phyloP scores from a whole-genome alignment of 2,329 filamentous ascomycete genomes.

The Fusarium abutilonis region DNA sequence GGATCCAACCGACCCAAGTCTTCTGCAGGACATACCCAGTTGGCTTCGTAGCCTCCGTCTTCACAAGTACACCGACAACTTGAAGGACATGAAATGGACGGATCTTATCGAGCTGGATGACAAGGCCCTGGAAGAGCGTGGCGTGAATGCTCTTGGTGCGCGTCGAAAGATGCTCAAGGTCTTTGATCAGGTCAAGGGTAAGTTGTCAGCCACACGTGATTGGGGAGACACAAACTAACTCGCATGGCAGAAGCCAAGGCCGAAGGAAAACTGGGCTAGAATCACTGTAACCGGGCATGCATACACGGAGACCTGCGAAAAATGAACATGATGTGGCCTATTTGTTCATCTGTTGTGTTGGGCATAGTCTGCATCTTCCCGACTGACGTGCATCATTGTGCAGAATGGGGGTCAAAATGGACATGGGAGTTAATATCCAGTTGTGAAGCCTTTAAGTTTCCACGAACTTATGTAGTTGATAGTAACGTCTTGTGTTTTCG shows the following conservation, averaged over 20 bases:
- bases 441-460: slow-evolving; percentile 17
- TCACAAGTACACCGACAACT: slow-evolving; percentile 98
- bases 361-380: slow-evolving; percentile 12
- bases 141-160: slow-evolving; percentile 93
- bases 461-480: slow-evolving; percentile 26
- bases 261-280: slow-evolving; percentile 72
- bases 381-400: slow-evolving; percentile 6
- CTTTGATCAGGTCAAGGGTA: slow-evolving; percentile 92
- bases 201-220: slow-evolving; percentile 28
- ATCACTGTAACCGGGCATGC: slow-evolving; percentile 22
- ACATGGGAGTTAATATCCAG: slow-evolving; percentile 22
- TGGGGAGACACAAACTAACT: slow-evolving; percentile 32
- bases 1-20: slow-evolving; percentile 89
- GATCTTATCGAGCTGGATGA: slow-evolving; percentile 93
- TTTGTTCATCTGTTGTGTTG: slow-evolving; percentile 14
- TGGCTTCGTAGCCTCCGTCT: slow-evolving; percentile 95
- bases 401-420: slow-evolving; percentile 9
- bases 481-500: slow-evolving; percentile 24
- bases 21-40: slow-evolving; percentile 93
- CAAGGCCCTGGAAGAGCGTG: slow-evolving; percentile 88
- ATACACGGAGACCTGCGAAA: slow-evolving; percentile 19
- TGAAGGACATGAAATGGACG: slow-evolving; percentile 97
- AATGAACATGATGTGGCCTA: slow-evolving; percentile 4
- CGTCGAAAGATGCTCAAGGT: slow-evolving; percentile 99
- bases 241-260: slow-evolving; percentile 70